phyloP scores from a whole-genome alignment of 768 basidiomycete genomes.

The Termitomyces heimii region DNA sequence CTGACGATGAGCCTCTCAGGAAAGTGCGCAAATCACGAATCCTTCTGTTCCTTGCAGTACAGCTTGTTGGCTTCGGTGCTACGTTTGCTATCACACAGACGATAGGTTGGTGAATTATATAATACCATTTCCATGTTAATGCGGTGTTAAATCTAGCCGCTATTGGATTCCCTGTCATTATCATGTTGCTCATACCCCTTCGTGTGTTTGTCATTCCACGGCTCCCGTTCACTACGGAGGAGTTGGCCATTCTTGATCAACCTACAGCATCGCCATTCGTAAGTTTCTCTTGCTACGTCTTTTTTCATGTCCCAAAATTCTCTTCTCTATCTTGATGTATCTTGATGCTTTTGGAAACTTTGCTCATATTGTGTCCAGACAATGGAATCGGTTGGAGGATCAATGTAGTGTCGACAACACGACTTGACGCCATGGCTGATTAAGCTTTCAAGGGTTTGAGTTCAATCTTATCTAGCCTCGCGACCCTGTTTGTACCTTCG shows the following conservation, averaged over 20 bases:
- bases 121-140: conserved; percentile 10
- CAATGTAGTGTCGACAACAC: conserved; percentile 9
- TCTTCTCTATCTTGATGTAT: neutral
- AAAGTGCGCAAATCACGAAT: conserved; percentile 73
- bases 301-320: neutral
- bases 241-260: conserved; percentile 81
- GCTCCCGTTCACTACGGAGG: conserved; percentile 70
- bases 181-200: conserved; percentile 76
- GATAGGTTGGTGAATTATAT: conserved; percentile 43
- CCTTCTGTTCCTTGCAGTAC: conserved; percentile 63
- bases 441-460: no score
- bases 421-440: neutral
- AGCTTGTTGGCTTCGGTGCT: conserved; percentile 79
- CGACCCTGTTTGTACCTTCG: neutral
- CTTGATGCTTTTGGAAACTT: neutral
- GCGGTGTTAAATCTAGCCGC: conserved; percentile 53
- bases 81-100: conserved; percentile 93
- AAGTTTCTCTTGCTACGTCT: conserved; percentile 31
- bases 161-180: conserved; percentile 88
- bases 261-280: conserved; percentile 87
- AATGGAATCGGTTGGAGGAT: conserved; percentile 30
- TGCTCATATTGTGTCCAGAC: conserved; percentile 17
- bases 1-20: conserved; percentile 62
- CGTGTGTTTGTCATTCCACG: conserved; percentile 67
- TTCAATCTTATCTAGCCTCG: neutral